phyloP scores from a whole-genome alignment of 345 rosid genomes.

The Viola odorata region DNA sequence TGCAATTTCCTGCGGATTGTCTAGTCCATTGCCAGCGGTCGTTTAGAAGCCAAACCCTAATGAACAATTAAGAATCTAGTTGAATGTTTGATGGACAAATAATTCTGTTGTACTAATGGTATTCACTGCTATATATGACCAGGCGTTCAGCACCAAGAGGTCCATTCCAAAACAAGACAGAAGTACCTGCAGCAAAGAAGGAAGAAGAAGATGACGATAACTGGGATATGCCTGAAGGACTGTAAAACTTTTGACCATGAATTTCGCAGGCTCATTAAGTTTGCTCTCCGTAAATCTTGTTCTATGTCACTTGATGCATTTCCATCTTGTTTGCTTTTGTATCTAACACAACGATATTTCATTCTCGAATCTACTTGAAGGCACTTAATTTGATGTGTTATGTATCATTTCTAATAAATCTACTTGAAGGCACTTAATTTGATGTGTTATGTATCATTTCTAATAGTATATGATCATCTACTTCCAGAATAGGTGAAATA shows the following conservation, averaged over 20 bases:
- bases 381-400: not conserved
- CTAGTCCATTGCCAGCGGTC: not conserved
- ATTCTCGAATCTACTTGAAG: constrained; percentile 4
- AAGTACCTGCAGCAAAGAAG: constrained; percentile 32
- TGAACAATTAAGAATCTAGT: not conserved
- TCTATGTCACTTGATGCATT: constrained; percentile 12
- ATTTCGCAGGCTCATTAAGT: constrained; percentile 8
- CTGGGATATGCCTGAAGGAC: constrained; percentile 82
- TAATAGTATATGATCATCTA: not conserved
- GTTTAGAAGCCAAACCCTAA: no score
- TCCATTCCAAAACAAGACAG: constrained; percentile 31
- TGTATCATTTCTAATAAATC: not conserved
- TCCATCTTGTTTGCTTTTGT: constrained; percentile 9
- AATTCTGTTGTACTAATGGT: no score
- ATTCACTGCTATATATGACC: constrained; percentile 5
- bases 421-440: constrained; percentile 1
- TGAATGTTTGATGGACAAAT: not conserved
- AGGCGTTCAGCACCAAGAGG: constrained; percentile 51
- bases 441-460: not conserved
- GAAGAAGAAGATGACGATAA: constrained; percentile 62
- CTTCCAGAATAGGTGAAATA: constrained; percentile 3
- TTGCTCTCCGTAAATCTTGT: constrained; percentile 1
- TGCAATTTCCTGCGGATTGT: not conserved
- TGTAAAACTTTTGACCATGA: constrained; percentile 14
- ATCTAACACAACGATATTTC: constrained; percentile 7